A percentile compares a stretch with the other conserved stretches of the same genome.
phyloP scores from a whole-genome alignment of 1,139 yeast species.

The Blastobotrys petasosporus region DNA sequence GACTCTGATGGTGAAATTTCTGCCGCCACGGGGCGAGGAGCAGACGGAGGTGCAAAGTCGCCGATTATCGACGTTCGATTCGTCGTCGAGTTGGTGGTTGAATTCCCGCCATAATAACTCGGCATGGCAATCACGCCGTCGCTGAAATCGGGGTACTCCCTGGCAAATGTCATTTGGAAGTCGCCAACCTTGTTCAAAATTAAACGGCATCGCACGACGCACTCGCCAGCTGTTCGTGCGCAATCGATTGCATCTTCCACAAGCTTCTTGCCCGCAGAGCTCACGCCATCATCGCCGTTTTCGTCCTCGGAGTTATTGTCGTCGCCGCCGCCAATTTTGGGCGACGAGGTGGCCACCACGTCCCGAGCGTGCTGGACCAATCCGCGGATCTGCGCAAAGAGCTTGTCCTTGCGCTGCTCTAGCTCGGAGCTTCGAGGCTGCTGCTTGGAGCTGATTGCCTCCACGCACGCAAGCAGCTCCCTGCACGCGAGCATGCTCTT shows the following conservation, averaged over 20 bases:
- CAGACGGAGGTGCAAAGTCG: background rate
- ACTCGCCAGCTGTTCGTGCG: constrained; percentile 34
- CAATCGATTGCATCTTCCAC: constrained; percentile 30
- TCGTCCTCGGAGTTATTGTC: background rate
- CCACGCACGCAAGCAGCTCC: constrained; percentile 37
- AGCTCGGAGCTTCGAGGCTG: constrained; percentile 30
- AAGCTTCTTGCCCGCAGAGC: constrained; percentile 15
- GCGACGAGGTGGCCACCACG: constrained; percentile 23
- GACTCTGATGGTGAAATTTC: background rate
- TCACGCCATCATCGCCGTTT: constrained; percentile 1
- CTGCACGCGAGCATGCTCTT: constrained; percentile 39
- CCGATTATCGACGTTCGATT: constrained; percentile 1
- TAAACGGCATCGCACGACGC: constrained; percentile 43
- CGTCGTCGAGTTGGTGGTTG: constrained; percentile 1
- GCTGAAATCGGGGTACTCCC: constrained; percentile 74
- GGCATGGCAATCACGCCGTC: constrained; percentile 45
- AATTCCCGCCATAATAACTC: constrained; percentile 6
- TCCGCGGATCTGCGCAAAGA: constrained; percentile 32
- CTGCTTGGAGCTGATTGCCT: constrained; percentile 28
- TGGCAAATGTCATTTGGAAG: constrained; percentile 56
- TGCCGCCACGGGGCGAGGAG: background rate
- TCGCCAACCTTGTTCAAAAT: constrained; percentile 60
- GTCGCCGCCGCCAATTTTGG: background rate
- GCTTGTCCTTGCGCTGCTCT: constrained; percentile 34
- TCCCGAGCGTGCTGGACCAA: constrained; percentile 32